Percentiles rank a stretch among this genome's conserved stretches.
Evolutionary conservation across 2,329 filamentous ascomycete species (phyloP).

Genomic region (Talaromyces sp.): DNA sequence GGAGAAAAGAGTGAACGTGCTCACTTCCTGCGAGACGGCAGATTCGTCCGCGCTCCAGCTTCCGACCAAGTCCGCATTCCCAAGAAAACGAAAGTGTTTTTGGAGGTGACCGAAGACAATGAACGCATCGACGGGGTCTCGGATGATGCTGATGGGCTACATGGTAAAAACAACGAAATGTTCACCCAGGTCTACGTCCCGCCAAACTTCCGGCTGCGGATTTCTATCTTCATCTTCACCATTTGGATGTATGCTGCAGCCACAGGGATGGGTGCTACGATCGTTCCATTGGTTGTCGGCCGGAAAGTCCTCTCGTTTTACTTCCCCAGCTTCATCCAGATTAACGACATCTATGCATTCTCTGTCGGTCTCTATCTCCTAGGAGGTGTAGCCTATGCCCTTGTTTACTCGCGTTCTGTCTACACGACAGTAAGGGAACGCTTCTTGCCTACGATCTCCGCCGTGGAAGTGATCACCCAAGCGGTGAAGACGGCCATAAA

Average conservation of each 20-base stretch:
- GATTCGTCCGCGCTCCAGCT: slow-evolving; percentile 85
- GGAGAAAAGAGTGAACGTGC: slow-evolving; percentile 40
- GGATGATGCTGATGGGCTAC: slow-evolving; percentile 52
- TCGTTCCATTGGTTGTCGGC: slow-evolving; percentile 81
- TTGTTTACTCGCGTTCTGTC: slow-evolving; percentile 44
- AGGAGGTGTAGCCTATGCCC: slow-evolving; percentile 61
- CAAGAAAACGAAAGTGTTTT: slow-evolving; percentile 75
- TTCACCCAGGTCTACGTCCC: slow-evolving; percentile 77
- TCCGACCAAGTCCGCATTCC: slow-evolving; percentile 94
- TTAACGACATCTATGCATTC: slow-evolving; percentile 96
- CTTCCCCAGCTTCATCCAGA: slow-evolving; percentile 65
- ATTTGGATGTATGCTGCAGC: slow-evolving; percentile 92
- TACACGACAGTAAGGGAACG: slow-evolving; percentile 20
- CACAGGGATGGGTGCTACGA: slow-evolving; percentile 78
- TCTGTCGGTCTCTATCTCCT: slow-evolving; percentile 83
- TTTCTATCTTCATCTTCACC: slow-evolving; percentile 79
- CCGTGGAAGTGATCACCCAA: slow-evolving; percentile 23
- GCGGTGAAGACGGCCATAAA: slow-evolving; percentile 22
- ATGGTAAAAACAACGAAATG: slow-evolving; percentile 56
- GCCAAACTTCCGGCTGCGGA: slow-evolving; percentile 73
- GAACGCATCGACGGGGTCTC: slow-evolving; percentile 58
- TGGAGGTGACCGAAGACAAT: slow-evolving; percentile 67
- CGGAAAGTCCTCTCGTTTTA: slow-evolving; percentile 69
- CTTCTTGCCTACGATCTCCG: slow-evolving; percentile 24
- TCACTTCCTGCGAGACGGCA: slow-evolving; percentile 65